A percentile compares a stretch with the other conserved stretches of the same genome.
phyloP scores from a whole-genome alignment of 2,329 filamentous ascomycete species.

The Pseudogymnoascus sp. region DNA sequence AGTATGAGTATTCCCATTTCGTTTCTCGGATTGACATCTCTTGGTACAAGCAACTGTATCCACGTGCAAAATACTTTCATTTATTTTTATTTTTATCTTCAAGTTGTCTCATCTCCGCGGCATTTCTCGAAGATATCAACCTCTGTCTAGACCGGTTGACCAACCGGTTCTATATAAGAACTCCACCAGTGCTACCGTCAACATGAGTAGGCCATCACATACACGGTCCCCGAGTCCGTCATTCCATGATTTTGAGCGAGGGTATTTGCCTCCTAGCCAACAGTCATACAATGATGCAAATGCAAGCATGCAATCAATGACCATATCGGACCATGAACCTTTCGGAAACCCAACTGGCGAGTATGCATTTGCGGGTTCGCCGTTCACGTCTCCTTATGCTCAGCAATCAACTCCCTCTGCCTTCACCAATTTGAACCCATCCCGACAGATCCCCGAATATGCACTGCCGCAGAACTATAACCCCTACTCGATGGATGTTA shows the following conservation, averaged over 20 bases:
- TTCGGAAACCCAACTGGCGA: background rate
- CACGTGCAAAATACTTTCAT: background rate
- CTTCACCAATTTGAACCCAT: background rate
- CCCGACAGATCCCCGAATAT: background rate
- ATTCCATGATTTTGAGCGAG: background rate
- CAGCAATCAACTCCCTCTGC: background rate
- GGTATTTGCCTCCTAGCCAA: background rate
- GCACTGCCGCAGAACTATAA: background rate
- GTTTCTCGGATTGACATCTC: background rate
- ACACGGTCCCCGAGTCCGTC: background rate
- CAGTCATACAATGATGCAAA: background rate
- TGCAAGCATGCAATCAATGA: background rate
- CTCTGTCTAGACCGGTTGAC: background rate
- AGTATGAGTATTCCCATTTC: slow-evolving; percentile 5
- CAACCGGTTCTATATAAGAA: background rate
- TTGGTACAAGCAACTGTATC: background rate
- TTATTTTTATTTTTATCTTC: background rate
- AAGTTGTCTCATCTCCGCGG: background rate
- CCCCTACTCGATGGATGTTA: background rate
- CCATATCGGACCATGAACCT: background rate
- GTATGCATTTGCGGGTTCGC: background rate
- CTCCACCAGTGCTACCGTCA: background rate
- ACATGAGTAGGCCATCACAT: background rate
- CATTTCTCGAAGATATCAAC: background rate
- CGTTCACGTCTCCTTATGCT: background rate